Base-by-base conservation (phyloP, 805 yeast genomes). In the Kodamaea sagamina region DNA sequence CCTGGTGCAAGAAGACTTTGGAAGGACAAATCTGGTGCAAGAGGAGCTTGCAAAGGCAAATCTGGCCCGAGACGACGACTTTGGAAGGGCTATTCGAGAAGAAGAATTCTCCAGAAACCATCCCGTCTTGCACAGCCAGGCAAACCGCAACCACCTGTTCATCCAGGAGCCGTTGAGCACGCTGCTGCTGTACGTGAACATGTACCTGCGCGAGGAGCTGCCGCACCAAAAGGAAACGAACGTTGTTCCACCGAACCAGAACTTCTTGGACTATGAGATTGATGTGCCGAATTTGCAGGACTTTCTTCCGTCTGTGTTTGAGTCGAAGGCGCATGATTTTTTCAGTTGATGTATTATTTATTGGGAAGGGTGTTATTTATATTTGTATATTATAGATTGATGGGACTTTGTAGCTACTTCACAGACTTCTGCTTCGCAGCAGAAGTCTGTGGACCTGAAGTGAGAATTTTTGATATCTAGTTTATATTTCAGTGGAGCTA, bases 231-330 rank as follows among this genome's bases (percentile, higher is more conserved):
- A 19, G 15, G 28, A 21, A n/a, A 16, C 36, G 29, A 29, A 34
- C 15, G 42, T 38, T 4, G 37, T 49, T 10, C 50, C 50, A 3
- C 47, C 52, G 27, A 31, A 27, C 31, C 43, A 18, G 43, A 43
- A 18, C 16, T 43, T 29, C 42, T 36, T 44, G 29, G 52, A 44
- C 12, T 48, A 43, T 31, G 52, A 46, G 10, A 11, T 48, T 9
- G 43, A 44, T 8, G 32, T 48, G 15, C 49, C 48, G 4, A 39
- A 32, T 36, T 32, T 48, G 35, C 42, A 21, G 36, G 49, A 47
- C 13, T 43, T 42, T 22, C 19, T 46, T 25, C 46, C 49, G 3
- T 12, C 37, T 27, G 41, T 18, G 25, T 37, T 37, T 37, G 41
- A 37, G 25, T 35, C 38, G 10, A 37, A 37, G 32, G 11, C 32